A percentile compares a stretch with the other conserved stretches of the same genome.
Conservation (phyloP, 2,329 filamentous ascomycete species). For the Dactylellina parvicollis region DNA sequence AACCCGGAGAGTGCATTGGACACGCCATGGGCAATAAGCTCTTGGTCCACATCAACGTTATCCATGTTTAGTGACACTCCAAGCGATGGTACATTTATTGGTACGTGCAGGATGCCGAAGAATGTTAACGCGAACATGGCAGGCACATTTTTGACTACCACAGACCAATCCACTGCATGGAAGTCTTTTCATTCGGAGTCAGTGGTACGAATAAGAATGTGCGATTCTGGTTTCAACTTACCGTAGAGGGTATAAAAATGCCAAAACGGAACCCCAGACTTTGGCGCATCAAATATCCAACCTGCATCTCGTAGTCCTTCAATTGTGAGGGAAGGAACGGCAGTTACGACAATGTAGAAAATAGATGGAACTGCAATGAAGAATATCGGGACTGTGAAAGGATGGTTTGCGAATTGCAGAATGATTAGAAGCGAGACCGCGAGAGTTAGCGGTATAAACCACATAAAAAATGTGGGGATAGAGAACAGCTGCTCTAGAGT, state of each 20-base stretch:
- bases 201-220: background rate
- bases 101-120: slow-evolving; percentile 95
- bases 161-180: slow-evolving; percentile 80
- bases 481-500: slow-evolving; percentile 80
- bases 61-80: slow-evolving; percentile 92
- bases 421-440: slow-evolving; percentile 79
- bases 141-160: slow-evolving; percentile 83
- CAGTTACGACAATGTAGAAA: slow-evolving; percentile 81
- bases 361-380: slow-evolving; percentile 80
- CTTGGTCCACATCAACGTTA: slow-evolving; percentile 87
- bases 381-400: slow-evolving; percentile 77
- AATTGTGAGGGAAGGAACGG: slow-evolving; percentile 74
- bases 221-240: slow-evolving; percentile 64
- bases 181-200: slow-evolving; percentile 69
- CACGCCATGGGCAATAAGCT: slow-evolving; percentile 89
- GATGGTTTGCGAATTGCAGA: slow-evolving; percentile 81
- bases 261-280: slow-evolving; percentile 90
- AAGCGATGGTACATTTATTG: slow-evolving; percentile 95
- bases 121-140: slow-evolving; percentile 98
- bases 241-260: slow-evolving; percentile 96
- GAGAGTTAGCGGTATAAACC: slow-evolving; percentile 80
- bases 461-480: slow-evolving; percentile 79
- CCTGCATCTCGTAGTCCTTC: slow-evolving; percentile 75
- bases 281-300: slow-evolving; percentile 91
- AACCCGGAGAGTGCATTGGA: slow-evolving; percentile 91